These are phyloP conservation scores for Tympanopsis confertula DNA, from an alignment of 2,329 filamentous ascomycete species.

Conservation along the genomic window DNA sequence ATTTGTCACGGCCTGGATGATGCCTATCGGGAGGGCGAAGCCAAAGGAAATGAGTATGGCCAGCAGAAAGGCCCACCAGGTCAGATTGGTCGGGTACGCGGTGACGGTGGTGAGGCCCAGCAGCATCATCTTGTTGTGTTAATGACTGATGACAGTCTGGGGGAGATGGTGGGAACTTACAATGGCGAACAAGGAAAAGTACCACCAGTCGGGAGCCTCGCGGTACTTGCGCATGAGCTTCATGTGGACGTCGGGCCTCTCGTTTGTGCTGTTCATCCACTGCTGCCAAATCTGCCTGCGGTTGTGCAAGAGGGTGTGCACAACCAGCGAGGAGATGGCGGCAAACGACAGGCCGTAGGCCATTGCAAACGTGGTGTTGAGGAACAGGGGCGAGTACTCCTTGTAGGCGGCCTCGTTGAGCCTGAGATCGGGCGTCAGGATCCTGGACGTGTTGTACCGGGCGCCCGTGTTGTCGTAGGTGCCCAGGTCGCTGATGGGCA, in stretches of 20 bases:
- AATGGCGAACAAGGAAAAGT: constrained; percentile 40
- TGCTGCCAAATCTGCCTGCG: constrained; percentile 55
- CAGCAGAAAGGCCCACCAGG: constrained; percentile 63
- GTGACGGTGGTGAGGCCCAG: constrained; percentile 42
- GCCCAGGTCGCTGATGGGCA: constrained; percentile 58
- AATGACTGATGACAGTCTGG: constrained; percentile 4
- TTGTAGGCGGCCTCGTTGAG: constrained; percentile 54
- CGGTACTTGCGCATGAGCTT: constrained; percentile 51
- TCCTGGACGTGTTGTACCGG: constrained; percentile 50
- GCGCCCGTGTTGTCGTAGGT: constrained; percentile 63
- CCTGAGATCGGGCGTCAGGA: constrained; percentile 49
- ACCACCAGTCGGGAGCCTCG: constrained; percentile 55
- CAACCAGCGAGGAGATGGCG: constrained; percentile 56
- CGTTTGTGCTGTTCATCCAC: constrained; percentile 42
- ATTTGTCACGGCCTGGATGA: constrained; percentile 60
- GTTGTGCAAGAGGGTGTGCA: constrained; percentile 57
- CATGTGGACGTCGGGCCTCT: constrained; percentile 54
- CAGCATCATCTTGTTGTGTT: constrained; percentile 30
- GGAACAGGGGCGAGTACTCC: constrained; percentile 55
- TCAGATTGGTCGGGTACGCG: constrained; percentile 53
- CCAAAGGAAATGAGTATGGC: constrained; percentile 50
- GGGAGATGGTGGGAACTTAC: constrained; percentile 22
- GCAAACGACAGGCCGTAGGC: constrained; percentile 64
- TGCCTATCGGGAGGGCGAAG: constrained; percentile 57
- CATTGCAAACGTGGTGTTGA: constrained; percentile 62